Base-by-base conservation (phyloP, 1,139 yeast genomes). In the Suhomyces bribrorum region DNA sequence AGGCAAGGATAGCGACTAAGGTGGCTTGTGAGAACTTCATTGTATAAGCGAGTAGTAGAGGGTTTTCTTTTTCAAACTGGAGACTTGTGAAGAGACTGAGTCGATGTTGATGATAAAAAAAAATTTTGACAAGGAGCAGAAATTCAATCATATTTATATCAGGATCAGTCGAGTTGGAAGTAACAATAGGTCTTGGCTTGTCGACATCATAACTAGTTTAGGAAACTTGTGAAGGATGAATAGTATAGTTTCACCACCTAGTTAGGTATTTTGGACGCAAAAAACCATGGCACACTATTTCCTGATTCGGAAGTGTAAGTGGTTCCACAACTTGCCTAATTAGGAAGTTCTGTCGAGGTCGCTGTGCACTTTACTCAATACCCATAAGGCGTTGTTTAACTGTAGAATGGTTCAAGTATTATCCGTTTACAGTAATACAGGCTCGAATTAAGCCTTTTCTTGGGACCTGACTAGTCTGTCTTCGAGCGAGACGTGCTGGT, bases 1-100 rank as follows among this genome's bases (percentile, higher is more conserved):
- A 46, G 37, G 73, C 74, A 49, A 69, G 61, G 50, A 72, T 53
- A 41, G 77, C 75, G 44, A 68, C 56, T 42, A 67, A 57, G 38
- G 77, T 60, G 40, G 77, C 55, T 44, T 68, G 61, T 31, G 76
- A 56, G 39, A 72, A 66, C 63, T 69, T 72, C 77, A 72, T 72
- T 54, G 43, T 52, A 29, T 24, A 22, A 30, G 35, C 34, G 36
- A 32, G 25, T 22, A 35, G 38, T 30, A 26, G 29, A 17, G 14
- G n/a, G n/a, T n/a, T n/a, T n/a, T n/a, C n/a, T n/a, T n/a, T n/a
- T 36, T 24, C 28, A 9, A 15, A 23, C 20, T 27, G 22, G 20
- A 23, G 29, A 33, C 28, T 32, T 29, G 35, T 26, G 29, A 35
- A 31, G n/a, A 34, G 29, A 38, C 36, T 32, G 36, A 20, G 26